Evolutionary conservation across 2,329 filamentous ascomycete species (phyloP), one percentile per base, ranked within the genome.

Genomic region (Epichloe glyceriae): DNA sequence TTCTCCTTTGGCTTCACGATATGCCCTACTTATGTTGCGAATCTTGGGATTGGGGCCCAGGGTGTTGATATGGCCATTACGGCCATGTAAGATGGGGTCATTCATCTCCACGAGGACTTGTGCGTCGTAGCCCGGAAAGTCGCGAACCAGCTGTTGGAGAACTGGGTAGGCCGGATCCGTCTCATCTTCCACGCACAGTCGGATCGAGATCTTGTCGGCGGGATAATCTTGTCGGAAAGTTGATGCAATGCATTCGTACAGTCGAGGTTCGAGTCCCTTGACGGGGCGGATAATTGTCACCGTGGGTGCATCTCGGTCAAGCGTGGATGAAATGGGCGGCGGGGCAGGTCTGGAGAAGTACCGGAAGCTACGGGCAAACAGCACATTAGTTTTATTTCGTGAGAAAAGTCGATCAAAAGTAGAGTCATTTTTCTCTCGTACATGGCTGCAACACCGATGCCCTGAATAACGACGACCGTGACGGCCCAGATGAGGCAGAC

Each of bases 21-120:
- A 98, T 2, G 88, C 90, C 42, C 88, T 80, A 64, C 90, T 96
- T 74, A 97, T 88, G 65, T 98, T 98, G 47, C 93, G 78, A 59
- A 98, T 94, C 72, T 98, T 98, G n/a, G 93, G 93, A 62, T 98
- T 98, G 1, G 93, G 93, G 0, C 94, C 94, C 51, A 97, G 75
- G 51, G 79, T 75, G 55, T 76, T 68, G 47, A 68, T 60, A 45
- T 74, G 67, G 49, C 74, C 75, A 11, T 69, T 66, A 34, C 71
- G 60, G 33, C 74, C 76, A 49, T 80, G 76, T 8, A 95, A 70
- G 33, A 80, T 66, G 0, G 85, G 80, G 63, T 95, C 89, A 53
- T 95, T 85, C 47, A 86, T 79, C 69, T 96, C 91, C 46, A 96
- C 74, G 11, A 90, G 75, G 3, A 97, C 73, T 49, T 75, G 76